Evolutionary conservation across 768 basidiomycete species (phyloP), one percentile per base, ranked within the genome.

Genomic region (Gloeopeniophorella convolvens): DNA sequence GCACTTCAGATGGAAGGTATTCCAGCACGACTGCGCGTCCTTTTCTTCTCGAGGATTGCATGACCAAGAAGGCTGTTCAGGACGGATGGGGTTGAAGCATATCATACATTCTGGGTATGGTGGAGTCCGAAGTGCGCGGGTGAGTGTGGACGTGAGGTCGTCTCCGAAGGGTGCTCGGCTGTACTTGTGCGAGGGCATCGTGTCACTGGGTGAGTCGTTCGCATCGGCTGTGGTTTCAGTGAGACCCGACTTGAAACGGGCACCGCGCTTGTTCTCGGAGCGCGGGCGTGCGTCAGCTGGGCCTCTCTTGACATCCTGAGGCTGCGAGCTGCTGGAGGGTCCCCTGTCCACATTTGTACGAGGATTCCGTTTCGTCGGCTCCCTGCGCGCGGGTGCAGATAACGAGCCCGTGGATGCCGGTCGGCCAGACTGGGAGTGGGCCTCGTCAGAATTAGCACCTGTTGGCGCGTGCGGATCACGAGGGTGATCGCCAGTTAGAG

Each of bases 1-100:
- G 60, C 95, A 97, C 58, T 83, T 85, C 20, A 95, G 71, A 67
- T 98, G 95, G 61, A 96, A 93, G 0, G 89, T 82, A 10, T 81
- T 88, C 82, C 88, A 95, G 61, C 95, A 98, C 59, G 81, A 88
- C 51, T 82, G 82, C 5, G 71, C 66, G 6, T 56, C 65, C 23
- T 61, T 55, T 46, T 40, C 51, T 49, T 49, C 39, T 56, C 37
- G 31, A 3, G 85, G 82, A 8, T 84, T 82, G 65, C 95, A 97
- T 0, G 89, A 92, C 89, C 92, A 94, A 0, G 83, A 89, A 3
- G 79, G 75, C 48, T 95, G 83, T 3, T 78, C 77, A 2, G 91
- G 91, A 28, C 80, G 77, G 34, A 97, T 82, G 0, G 82, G 55
- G 28, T 77, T 79, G 66, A 93, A 93, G 64, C 95, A 98, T 57